These are phyloP conservation scores for Bassia scoparia DNA, from an alignment of 148 eudicot species.

Conservation along the genomic window DNA sequence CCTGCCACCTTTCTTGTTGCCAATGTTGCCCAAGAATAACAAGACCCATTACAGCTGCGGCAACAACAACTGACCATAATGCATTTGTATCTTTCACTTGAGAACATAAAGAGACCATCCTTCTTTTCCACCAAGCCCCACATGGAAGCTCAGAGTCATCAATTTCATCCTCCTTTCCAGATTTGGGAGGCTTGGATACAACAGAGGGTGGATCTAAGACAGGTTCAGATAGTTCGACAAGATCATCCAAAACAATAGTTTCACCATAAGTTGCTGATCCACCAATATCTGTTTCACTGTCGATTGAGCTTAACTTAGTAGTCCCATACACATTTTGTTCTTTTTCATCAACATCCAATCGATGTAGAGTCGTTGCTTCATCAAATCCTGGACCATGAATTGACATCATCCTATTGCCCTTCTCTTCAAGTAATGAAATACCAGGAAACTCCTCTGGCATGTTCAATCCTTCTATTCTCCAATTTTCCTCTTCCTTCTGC, in stretches of 20 bases:
- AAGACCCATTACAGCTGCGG: slow-evolving; percentile 94
- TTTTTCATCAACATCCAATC: slow-evolving; percentile 33
- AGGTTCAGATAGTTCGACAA: slow-evolving; percentile 37
- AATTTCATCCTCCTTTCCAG: slow-evolving; percentile 35
- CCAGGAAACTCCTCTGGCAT: slow-evolving; percentile 43
- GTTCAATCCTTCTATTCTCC: slow-evolving; percentile 36
- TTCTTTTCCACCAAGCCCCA: slow-evolving; percentile 84
- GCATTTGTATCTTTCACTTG: slow-evolving; percentile 80
- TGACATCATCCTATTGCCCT: slow-evolving; percentile 33
- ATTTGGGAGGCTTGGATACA: slow-evolving; percentile 25
- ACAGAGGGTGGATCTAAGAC: slow-evolving; percentile 32
- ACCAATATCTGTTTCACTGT: slow-evolving; percentile 22
- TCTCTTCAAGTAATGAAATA: slow-evolving; percentile 35
- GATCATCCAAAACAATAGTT: slow-evolving; percentile 28
- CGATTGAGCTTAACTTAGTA: slow-evolving; percentile 24
- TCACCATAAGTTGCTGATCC: slow-evolving; percentile 26
- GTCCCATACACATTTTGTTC: slow-evolving; percentile 42
- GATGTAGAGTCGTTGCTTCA: slow-evolving; percentile 31
- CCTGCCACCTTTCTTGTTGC: slow-evolving; percentile 76
- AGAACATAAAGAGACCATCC: slow-evolving; percentile 52
- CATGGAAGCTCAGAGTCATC: slow-evolving; percentile 56
- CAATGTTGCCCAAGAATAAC: slow-evolving; percentile 72
- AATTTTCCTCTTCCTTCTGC: slow-evolving; percentile 43
- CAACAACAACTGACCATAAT: slow-evolving; percentile 74
- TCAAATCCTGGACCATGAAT: slow-evolving; percentile 38